Percentiles rank a stretch among this genome's conserved stretches.
Evolutionary conservation across 208 protist species (phyloP).

Genomic region (Leishmania braziliensis): DNA sequence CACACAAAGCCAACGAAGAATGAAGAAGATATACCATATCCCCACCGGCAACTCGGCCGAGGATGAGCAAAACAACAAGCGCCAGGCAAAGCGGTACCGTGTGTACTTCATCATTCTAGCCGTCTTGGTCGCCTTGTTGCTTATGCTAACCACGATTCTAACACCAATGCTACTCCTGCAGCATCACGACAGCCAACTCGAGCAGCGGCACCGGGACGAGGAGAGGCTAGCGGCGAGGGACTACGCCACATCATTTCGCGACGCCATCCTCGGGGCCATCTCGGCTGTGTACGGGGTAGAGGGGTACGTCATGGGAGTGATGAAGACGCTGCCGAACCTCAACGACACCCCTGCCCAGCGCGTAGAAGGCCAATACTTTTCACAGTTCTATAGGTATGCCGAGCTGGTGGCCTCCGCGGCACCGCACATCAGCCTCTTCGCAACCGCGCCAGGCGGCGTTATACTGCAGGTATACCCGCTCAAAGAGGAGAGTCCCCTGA

Average conservation of each 20-base stretch:
- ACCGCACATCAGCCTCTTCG: conserved; percentile 19
- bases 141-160: conserved; percentile 39
- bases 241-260: conserved; percentile 37
- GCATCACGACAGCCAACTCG: conserved; percentile 11
- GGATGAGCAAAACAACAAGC: conserved; percentile 32
- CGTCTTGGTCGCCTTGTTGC: conserved; percentile 33
- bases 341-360: conserved; percentile 29
- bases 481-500: background rate
- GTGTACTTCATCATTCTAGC: conserved; percentile 32
- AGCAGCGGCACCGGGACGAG: conserved; percentile 6
- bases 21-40: conserved; percentile 24
- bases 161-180: conserved; percentile 41
- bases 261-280: conserved; percentile 46
- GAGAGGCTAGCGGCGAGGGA: conserved; percentile 20
- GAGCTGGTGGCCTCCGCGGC: conserved; percentile 21
- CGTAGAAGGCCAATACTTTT: conserved; percentile 29
- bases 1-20: background rate
- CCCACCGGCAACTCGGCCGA: conserved; percentile 21
- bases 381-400: conserved; percentile 23
- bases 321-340: conserved; percentile 45
- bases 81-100: conserved; percentile 26
- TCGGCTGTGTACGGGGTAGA: conserved; percentile 42
- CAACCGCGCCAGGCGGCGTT: conserved; percentile 68
- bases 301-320: conserved; percentile 51
- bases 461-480: conserved; percentile 44